Conservation (phyloP, 31 red algal genomes). For the Bonnemaisonia californica region DNA sequence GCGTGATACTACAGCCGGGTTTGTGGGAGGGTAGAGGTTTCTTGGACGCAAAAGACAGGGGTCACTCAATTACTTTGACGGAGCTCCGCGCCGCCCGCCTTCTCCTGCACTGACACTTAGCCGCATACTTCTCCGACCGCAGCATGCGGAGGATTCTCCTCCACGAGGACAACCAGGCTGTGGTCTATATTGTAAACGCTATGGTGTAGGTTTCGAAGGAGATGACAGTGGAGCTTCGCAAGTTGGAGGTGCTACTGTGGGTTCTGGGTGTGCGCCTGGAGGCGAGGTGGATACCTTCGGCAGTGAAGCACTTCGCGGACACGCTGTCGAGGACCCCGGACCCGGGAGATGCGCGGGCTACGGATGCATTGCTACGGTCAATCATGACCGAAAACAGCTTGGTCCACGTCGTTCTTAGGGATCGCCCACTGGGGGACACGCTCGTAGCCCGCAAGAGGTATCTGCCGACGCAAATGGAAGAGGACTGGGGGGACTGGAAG, state of each 20-base stretch:
- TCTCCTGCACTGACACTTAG: no score
- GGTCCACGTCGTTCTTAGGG: background rate
- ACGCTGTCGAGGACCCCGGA: background rate
- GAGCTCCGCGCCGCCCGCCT: no score
- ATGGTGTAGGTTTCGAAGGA: background rate
- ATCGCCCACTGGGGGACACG: background rate
- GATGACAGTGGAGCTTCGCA: background rate
- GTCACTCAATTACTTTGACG: no score
- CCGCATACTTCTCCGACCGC: no score
- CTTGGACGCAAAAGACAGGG: no score
- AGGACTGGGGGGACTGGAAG: conserved; percentile 12
- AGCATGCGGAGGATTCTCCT: no score
- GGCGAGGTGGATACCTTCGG: background rate
- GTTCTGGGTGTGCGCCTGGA: background rate
- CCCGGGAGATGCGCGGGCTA: background rate
- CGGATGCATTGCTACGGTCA: background rate
- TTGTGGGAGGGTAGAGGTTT: no score
- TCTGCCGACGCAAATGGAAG: background rate
- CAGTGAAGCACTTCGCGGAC: background rate
- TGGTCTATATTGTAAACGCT: background rate
- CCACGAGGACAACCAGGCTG: no score
- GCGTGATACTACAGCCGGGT: no score
- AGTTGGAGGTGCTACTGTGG: background rate
- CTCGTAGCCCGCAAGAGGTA: background rate
- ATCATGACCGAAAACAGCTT: background rate